Conservation (phyloP, 2,329 filamentous ascomycete species). For the Coniochaeta hoffmannii region DNA sequence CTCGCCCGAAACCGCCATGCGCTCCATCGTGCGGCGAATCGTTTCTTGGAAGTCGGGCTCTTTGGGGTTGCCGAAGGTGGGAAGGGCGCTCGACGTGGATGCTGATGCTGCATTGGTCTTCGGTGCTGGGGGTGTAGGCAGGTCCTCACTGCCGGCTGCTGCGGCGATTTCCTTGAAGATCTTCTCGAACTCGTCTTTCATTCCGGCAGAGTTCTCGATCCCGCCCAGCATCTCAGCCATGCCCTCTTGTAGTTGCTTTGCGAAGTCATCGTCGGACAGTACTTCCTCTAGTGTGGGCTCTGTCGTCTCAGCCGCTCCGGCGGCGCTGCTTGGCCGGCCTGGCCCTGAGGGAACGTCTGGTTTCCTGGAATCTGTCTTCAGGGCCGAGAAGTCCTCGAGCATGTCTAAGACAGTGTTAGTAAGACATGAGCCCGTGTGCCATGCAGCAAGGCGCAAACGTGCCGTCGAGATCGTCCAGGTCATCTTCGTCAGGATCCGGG, state of each 20-base stretch:
- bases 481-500: slow-evolving; percentile 88
- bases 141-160: slow-evolving; percentile 32
- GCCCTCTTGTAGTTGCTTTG: slow-evolving; percentile 77
- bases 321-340: slow-evolving; percentile 12
- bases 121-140: slow-evolving; percentile 12
- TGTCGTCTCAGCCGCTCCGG: slow-evolving; percentile 15
- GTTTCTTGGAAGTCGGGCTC: slow-evolving; percentile 83
- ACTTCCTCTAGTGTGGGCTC: slow-evolving; percentile 28
- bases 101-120: slow-evolving; percentile 12
- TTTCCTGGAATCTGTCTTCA: slow-evolving; percentile 44
- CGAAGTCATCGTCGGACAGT: slow-evolving; percentile 68
- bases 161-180: slow-evolving; percentile 67
- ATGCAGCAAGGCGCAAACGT: slow-evolving; percentile 9
- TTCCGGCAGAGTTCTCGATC: slow-evolving; percentile 57
- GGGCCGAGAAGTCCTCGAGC: slow-evolving; percentile 79
- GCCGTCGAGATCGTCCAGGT: slow-evolving; percentile 88
- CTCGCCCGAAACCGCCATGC: slow-evolving; percentile 85
- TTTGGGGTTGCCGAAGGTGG: slow-evolving; percentile 19
- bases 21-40: slow-evolving; percentile 89
- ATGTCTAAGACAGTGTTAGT: slow-evolving; percentile 54
- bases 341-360: slow-evolving; percentile 14
- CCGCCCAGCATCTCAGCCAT: slow-evolving; percentile 80
- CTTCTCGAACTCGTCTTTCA: slow-evolving; percentile 71
- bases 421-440: not conserved
- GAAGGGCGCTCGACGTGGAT: slow-evolving; percentile 12